Evolutionary conservation across 352 stramenopile species (phyloP).

Genomic region (Achlya hypogyna): DNA sequence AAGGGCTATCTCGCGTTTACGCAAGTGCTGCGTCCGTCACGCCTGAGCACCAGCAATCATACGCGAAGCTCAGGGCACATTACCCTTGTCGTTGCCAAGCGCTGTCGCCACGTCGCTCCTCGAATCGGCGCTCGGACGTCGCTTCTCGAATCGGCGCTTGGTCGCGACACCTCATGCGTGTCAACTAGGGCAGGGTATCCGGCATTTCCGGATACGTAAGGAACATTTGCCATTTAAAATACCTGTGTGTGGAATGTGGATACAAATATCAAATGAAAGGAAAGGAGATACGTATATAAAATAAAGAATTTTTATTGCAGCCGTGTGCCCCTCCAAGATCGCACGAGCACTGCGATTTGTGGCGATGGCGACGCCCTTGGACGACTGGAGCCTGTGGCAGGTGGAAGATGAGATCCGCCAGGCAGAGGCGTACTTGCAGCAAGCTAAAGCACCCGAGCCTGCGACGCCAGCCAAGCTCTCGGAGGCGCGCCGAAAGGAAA

Average conservation of each 20-base stretch:
- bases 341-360: not conserved
- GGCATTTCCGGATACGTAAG: not conserved
- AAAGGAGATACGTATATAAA: not conserved
- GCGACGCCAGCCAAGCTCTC: slow-evolving; percentile 16
- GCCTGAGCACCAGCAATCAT: no score
- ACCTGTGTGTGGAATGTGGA: not conserved
- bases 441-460: not conserved
- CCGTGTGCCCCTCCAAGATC: not conserved
- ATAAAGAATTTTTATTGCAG: no score
- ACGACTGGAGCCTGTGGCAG: slow-evolving; percentile 35
- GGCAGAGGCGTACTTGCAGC: slow-evolving; percentile 49
- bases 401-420: slow-evolving; percentile 56
- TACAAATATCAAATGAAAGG: not conserved
- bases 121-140: no score
- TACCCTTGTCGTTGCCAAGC: no score
- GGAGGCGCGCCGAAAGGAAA: slow-evolving; percentile 50
- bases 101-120: no score
- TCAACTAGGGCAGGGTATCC: not conserved
- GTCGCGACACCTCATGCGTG: not conserved
- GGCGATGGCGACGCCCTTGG: no score
- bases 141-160: no score
- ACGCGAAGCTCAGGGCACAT: no score
- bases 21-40: no score
- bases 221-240: not conserved
- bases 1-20: no score